A percentile compares a stretch with the other conserved stretches of the same genome.
These are phyloP conservation scores for Penicillium sp. DNA, from an alignment of 2,329 filamentous ascomycete species.

Conservation along the genomic window DNA sequence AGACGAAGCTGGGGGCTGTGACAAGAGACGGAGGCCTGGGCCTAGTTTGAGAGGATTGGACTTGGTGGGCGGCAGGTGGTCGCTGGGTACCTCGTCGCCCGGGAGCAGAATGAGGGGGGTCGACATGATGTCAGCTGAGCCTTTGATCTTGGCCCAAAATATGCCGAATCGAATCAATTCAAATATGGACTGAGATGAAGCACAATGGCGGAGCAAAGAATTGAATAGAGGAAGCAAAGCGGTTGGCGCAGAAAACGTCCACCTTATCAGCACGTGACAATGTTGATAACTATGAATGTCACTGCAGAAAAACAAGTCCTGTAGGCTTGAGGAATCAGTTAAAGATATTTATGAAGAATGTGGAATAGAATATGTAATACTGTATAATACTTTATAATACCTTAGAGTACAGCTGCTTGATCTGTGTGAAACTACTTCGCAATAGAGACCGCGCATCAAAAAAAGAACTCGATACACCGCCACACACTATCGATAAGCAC, in stretches of 20 bases:
- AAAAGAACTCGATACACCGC: slow-evolving; percentile 18
- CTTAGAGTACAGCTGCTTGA: neutral
- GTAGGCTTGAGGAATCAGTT: neutral
- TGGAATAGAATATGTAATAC: neutral
- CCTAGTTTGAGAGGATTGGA: slow-evolving; percentile 70
- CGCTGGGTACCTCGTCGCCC: slow-evolving; percentile 67
- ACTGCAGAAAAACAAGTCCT: neutral
- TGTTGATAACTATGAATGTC: neutral
- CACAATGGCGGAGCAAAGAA: neutral
- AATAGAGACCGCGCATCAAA: neutral
- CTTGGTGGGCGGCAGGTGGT: slow-evolving; percentile 63
- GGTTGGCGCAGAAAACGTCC: slow-evolving; percentile 11
- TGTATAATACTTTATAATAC: accelerated
- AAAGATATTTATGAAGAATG: neutral
- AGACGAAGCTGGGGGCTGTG: slow-evolving; percentile 62
- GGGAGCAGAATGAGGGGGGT: slow-evolving; percentile 69
- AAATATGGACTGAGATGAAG: neutral
- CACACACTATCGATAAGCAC: slow-evolving; percentile 37
- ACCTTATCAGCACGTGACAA: slow-evolving; percentile 24
- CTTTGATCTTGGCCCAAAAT: neutral
- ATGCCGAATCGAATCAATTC: neutral
- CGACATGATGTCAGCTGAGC: slow-evolving; percentile 46
- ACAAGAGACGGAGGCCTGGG: slow-evolving; percentile 75
- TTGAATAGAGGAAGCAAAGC: neutral
- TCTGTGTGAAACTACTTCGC: neutral